These are phyloP conservation scores for Tetrahymena thermophila DNA, from an alignment of 73 alveolate species.

Conservation along the genomic window DNA sequence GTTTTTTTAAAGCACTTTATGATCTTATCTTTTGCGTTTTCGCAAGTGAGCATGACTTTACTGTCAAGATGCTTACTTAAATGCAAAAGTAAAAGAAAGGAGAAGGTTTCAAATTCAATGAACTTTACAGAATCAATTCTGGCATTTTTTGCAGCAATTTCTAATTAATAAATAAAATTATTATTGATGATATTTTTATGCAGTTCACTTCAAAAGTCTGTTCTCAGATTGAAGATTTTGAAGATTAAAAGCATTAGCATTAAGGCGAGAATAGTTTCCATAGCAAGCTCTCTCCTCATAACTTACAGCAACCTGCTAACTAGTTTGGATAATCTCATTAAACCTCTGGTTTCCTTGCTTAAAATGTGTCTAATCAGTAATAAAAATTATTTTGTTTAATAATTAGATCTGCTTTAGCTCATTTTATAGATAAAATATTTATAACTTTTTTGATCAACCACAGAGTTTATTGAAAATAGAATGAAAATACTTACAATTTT, in stretches of 20 bases:
- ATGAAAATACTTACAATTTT: neutral
- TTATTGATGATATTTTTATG: neutral
- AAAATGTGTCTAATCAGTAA: neutral
- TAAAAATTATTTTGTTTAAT: too few relatives aligned
- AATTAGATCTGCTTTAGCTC: too few relatives aligned
- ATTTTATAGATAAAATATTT: too few relatives aligned
- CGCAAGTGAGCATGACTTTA: neutral
- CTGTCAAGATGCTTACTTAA: neutral
- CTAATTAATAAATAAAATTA: neutral
- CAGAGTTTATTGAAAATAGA: neutral
- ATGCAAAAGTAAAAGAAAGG: neutral
- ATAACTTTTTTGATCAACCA: neutral
- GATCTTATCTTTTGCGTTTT: neutral
- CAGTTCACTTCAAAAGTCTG: neutral
- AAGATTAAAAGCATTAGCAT: neutral
- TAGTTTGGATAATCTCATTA: neutral
- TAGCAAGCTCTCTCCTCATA: neutral
- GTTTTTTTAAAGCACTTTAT: neutral
- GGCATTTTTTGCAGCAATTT: neutral
- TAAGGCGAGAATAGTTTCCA: neutral
- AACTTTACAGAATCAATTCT: neutral
- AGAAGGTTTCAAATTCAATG: neutral
- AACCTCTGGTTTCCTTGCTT: neutral
- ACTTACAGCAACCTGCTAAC: neutral
- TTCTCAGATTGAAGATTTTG: neutral